A percentile compares a stretch with the other conserved stretches of the same genome.
phyloP scores from a whole-genome alignment of 148 eudicot species.

The Heliamphora exappendiculata region DNA sequence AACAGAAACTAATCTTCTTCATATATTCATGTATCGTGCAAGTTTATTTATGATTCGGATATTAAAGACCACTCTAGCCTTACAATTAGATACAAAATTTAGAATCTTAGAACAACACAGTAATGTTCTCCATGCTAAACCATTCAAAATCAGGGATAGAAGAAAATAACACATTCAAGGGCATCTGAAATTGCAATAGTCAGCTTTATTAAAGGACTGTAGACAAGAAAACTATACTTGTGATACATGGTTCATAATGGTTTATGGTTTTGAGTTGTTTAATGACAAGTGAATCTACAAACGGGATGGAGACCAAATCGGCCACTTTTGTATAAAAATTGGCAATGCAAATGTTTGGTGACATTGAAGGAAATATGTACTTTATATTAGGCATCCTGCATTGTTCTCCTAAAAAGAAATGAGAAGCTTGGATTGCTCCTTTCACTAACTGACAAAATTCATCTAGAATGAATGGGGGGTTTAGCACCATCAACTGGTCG shows the following conservation, averaged over 20 bases:
- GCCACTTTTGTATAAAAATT: slow-evolving; percentile 64
- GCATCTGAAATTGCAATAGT: not conserved
- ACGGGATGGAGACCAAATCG: slow-evolving; percentile 92
- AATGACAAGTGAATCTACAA: not conserved
- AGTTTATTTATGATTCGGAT: not conserved
- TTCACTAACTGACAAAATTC: slow-evolving; percentile 45
- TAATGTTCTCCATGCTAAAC: not conserved
- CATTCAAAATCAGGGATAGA: not conserved
- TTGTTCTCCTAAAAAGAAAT: slow-evolving; percentile 26
- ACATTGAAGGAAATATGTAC: slow-evolving; percentile 43
- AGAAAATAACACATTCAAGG: too few relatives aligned
- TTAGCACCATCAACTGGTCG: slow-evolving; percentile 49
- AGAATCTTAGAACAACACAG: not conserved
- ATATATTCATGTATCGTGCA: not conserved
- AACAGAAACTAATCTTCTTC: not conserved
- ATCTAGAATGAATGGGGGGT: slow-evolving; percentile 55
- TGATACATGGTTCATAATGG: not conserved
- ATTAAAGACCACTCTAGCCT: not conserved
- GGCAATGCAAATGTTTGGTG: slow-evolving; percentile 72
- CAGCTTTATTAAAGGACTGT: not conserved
- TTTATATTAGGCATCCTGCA: slow-evolving; percentile 19
- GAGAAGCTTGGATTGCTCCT: slow-evolving; percentile 46
- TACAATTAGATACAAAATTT: not conserved
- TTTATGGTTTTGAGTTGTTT: not conserved
- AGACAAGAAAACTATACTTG: not conserved